Base-by-base conservation (phyloP, 2,329 filamentous ascomycete genomes). In the Nemania bipapillata region DNA sequence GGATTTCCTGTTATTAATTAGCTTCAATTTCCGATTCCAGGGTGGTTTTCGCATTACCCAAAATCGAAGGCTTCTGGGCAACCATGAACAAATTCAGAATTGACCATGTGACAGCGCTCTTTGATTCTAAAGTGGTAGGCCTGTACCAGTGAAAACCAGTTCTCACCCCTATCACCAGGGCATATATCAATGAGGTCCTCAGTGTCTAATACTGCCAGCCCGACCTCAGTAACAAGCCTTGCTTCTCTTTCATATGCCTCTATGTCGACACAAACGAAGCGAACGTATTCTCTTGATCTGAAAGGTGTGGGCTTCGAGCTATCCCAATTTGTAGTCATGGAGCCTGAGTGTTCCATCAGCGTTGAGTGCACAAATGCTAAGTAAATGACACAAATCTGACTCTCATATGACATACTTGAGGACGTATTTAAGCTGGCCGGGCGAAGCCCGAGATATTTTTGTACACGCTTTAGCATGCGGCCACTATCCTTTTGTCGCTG, bases 211-310 rank as follows among this genome's bases (percentile, higher is more conserved):
- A 90, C 90, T 1, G 93, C 90, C 47, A 99, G 84, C 0, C 96
- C 96, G 45, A 99, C 85, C 79, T 99, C 96, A 0, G 94, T 97
- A 66, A 98, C 86, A 12, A 87, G 83, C 37, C 85, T 82, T 12
- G 89, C 86, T 52, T 87, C 83, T 24, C 81, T 80, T 78, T 99
- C 96, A 66, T 90, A 92, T 1, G 91, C 89, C 79, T 99, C 96
- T 35, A 96, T 83, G 74, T 99, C 96, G 52, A 98, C 84, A 70
- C 87, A 89, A 66, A 97, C 83, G 73, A 97, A 91, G 7, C 96
- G 84, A 0, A 88, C 85, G n/a, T 85, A 82, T 11, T 79, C 75
- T 30, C 89, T 86, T 59, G 85, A 84, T 0, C 78, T 66, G 66
- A 83, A 85, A 0, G 83, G 83, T 2, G 80, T 79, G 0, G 82